Percentiles rank a stretch among this genome's conserved stretches.
Conservation (phyloP, 2,329 filamentous ascomycete genomes). For the Trichoderma atrobrunneum region DNA sequence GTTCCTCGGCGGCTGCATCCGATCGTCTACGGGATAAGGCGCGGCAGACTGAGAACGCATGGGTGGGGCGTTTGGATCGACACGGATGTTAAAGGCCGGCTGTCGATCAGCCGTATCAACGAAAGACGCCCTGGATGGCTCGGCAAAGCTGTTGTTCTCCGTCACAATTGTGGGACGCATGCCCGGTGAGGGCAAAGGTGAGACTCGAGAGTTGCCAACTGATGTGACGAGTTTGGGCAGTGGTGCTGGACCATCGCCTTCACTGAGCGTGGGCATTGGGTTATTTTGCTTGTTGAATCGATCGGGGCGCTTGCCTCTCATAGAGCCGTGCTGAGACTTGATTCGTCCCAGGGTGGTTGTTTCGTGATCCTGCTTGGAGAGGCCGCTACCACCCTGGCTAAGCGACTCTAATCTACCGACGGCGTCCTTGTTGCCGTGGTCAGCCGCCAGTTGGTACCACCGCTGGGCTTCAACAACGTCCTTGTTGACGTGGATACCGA, state of each 20-base stretch:
- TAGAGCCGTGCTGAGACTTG: conserved; percentile 73
- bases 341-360: conserved; percentile 85
- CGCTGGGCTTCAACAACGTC: conserved; percentile 76
- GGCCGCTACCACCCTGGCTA: conserved; percentile 73
- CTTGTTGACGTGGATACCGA: conserved; percentile 86
- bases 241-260: conserved; percentile 33
- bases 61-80: conserved; percentile 35
- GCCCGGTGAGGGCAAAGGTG: conserved; percentile 43
- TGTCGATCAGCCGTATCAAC: conserved; percentile 38
- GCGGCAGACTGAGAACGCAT: conserved; percentile 55
- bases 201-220: conserved; percentile 34
- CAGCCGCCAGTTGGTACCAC: conserved; percentile 89
- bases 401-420: conserved; percentile 78
- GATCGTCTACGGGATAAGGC: conserved; percentile 70
- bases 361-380: conserved; percentile 91
- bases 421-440: conserved; percentile 90
- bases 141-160: conserved; percentile 45
- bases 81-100: conserved; percentile 52
- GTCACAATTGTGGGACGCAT: conserved; percentile 38
- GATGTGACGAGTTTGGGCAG: conserved; percentile 22
- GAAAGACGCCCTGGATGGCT: conserved; percentile 42
- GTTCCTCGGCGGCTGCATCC: conserved; percentile 49
- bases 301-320: conserved; percentile 59
- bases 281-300: conserved; percentile 53
- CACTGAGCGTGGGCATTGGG: conserved; percentile 50